A percentile compares a stretch with the other conserved stretches of the same genome.
phyloP scores from a whole-genome alignment of 225 moss, liverwort and hornwort genomes.

The Pseudisothecium myosuroides region DNA sequence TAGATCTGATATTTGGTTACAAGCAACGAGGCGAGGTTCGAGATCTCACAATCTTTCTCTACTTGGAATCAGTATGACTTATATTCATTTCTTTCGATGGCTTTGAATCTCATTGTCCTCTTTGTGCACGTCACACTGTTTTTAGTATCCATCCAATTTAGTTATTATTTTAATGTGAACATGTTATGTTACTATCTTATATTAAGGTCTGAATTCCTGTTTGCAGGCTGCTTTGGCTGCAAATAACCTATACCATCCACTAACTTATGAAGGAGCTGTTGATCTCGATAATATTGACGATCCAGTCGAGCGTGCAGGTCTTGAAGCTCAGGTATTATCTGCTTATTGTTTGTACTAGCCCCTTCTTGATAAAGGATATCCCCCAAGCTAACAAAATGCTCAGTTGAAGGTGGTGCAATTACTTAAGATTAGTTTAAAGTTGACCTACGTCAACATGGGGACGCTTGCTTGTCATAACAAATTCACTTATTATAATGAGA shows the following conservation, averaged over 20 bases:
- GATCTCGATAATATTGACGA: slow-evolving; percentile 83
- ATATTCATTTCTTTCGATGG: background rate
- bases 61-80: background rate
- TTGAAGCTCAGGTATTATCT: slow-evolving; percentile 83
- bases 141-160: background rate
- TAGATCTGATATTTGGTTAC: slow-evolving; percentile 93
- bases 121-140: background rate
- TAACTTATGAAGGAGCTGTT: slow-evolving; percentile 95
- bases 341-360: background rate
- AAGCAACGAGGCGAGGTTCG: slow-evolving; percentile 92
- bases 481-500: background rate
- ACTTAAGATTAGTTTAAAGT: background rate
- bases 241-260: slow-evolving; percentile 80
- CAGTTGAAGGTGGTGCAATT: background rate
- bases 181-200: background rate
- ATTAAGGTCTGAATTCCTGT: background rate
- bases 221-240: slow-evolving; percentile 88
- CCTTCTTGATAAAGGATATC: background rate
- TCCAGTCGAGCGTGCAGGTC: slow-evolving; percentile 83
- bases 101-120: background rate
- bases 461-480: background rate
- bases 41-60: background rate
- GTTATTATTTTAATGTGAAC: background rate
- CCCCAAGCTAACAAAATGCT: background rate
- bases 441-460: background rate